These are phyloP conservation scores for Penicillium paneum DNA, from an alignment of 2,329 filamentous ascomycete genomes.

Conservation along the genomic window DNA sequence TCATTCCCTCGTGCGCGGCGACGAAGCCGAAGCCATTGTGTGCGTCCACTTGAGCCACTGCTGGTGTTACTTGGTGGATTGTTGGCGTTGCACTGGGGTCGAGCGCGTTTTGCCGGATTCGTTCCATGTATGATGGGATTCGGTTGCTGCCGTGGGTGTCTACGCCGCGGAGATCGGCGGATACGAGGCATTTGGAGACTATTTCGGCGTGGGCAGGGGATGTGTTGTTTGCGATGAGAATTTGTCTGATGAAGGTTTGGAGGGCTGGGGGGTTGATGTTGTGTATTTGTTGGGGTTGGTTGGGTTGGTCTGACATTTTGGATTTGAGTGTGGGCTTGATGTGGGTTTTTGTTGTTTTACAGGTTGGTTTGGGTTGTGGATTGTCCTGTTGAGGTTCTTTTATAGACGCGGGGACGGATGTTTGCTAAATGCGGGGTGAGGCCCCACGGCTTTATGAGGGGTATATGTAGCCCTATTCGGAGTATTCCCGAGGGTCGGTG, in stretches of 20 bases:
- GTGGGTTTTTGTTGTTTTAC: neutral
- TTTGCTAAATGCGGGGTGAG: neutral
- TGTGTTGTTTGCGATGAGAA: conserved; percentile 52
- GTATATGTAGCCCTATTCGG: neutral
- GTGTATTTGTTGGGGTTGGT: conserved; percentile 14
- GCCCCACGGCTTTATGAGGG: neutral
- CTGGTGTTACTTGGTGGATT: conserved; percentile 63
- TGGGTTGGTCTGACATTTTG: conserved; percentile 11
- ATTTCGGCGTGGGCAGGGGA: conserved; percentile 57
- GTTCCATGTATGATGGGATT: conserved; percentile 72
- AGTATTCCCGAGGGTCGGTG: neutral
- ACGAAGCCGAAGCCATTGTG: conserved; percentile 74
- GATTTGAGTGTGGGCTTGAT: neutral
- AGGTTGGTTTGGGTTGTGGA: neutral
- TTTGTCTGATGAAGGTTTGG: conserved; percentile 26
- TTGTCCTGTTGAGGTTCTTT: neutral
- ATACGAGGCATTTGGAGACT: conserved; percentile 66
- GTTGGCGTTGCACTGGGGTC: conserved; percentile 58
- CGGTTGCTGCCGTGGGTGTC: conserved; percentile 78
- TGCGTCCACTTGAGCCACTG: conserved; percentile 65
- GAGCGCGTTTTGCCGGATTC: conserved; percentile 67
- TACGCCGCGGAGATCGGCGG: conserved; percentile 72
- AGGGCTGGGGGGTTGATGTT: conserved; percentile 17
- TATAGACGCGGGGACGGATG: conserved; percentile 8
- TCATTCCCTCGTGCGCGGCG: conserved; percentile 65